Conservation (phyloP, 1,284 basidiomycete species). For the Apiotrichum akiyoshidainum region DNA sequence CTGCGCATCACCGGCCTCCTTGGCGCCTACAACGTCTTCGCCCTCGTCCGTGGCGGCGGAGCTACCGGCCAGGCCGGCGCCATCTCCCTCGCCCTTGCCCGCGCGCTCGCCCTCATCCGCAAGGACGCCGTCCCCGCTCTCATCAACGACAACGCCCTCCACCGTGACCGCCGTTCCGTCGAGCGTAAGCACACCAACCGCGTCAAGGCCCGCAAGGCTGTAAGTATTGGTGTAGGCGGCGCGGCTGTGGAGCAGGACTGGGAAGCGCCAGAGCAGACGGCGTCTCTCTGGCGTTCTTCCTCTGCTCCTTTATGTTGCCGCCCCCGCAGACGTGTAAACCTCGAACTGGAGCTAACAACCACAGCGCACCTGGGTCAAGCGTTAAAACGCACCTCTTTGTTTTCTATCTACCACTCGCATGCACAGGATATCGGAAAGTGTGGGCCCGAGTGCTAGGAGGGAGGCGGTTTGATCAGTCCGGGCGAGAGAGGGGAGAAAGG, state of each 20-base stretch:
- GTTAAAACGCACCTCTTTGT: conserved; percentile 53
- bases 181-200: conserved; percentile 95
- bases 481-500: too few species aligned
- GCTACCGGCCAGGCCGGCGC: conserved; percentile 88
- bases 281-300: too few species aligned
- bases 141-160: conserved; percentile 75
- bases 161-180: conserved; percentile 93
- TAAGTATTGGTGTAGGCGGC: conserved; percentile 53
- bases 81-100: conserved; percentile 75
- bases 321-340: not conserved
- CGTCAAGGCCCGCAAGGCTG: conserved; percentile 86
- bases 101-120: conserved; percentile 70
- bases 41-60: conserved; percentile 82
- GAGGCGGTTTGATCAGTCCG: too few species aligned
- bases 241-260: conserved; percentile 5
- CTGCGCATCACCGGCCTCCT: conserved; percentile 79
- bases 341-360: conserved; percentile 11
- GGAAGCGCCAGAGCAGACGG: not conserved
- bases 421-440: conserved; percentile 3
- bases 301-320: too few species aligned
- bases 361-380: conserved; percentile 92
- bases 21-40: conserved; percentile 89
- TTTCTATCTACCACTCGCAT: conserved; percentile 9
- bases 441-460: too few species aligned
- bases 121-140: conserved; percentile 65